phyloP scores from a whole-genome alignment of 139 green algal species.

The Closterium sp. region DNA sequence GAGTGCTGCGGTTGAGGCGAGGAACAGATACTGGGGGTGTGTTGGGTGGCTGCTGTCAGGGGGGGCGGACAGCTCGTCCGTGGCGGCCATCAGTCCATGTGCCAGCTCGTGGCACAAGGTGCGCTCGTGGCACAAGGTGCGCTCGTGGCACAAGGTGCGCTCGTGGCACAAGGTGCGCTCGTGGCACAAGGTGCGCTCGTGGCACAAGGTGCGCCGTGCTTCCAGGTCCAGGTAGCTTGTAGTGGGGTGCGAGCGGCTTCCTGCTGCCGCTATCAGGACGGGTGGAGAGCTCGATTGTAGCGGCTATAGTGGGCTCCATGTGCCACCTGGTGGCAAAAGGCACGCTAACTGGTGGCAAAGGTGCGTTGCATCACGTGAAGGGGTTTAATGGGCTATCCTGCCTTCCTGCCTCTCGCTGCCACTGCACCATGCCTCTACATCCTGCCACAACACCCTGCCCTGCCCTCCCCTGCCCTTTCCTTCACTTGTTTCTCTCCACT shows the following conservation, averaged over 20 bases:
- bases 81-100: slow-evolving; percentile 92
- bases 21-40: slow-evolving; percentile 60
- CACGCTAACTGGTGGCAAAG: neutral
- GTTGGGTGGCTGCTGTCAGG: slow-evolving; percentile 83
- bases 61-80: slow-evolving; percentile 74
- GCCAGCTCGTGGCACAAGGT: slow-evolving; percentile 69
- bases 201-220: too few relatives aligned
- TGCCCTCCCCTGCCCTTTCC: slow-evolving; percentile 61
- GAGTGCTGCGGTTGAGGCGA: neutral
- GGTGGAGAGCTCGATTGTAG: slow-evolving; percentile 76
- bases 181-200: too few relatives aligned
- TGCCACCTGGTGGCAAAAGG: slow-evolving; percentile 73
- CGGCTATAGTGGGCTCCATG: slow-evolving; percentile 94
- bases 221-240: too few relatives aligned
- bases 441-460: slow-evolving; percentile 91
- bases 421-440: slow-evolving; percentile 73
- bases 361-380: too few relatives aligned
- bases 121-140: too few relatives aligned
- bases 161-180: too few relatives aligned
- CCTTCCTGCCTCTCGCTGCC: slow-evolving; percentile 52
- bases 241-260: slow-evolving; percentile 71
- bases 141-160: too few relatives aligned
- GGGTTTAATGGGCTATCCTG: too few relatives aligned
- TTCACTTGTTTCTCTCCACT: too few relatives aligned
- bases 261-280: slow-evolving; percentile 83